Conservation (phyloP, 2,329 filamentous ascomycete genomes). For the Xylariales sp. region DNA sequence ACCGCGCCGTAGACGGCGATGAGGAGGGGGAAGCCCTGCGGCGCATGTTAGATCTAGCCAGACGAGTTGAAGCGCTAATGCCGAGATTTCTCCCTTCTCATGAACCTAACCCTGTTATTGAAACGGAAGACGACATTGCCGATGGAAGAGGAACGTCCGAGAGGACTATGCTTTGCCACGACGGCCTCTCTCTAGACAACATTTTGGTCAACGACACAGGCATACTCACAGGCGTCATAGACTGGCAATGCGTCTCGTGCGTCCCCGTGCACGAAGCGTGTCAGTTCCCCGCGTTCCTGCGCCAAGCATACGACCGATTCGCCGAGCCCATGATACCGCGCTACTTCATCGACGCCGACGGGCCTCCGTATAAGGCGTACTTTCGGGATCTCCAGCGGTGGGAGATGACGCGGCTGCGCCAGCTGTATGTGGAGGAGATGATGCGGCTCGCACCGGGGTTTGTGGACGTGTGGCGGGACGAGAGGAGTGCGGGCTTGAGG, state of each 20-base stretch:
- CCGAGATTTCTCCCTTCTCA: constrained; percentile 34
- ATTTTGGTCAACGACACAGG: constrained; percentile 51
- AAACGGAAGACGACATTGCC: constrained; percentile 10
- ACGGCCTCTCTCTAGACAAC: constrained; percentile 50
- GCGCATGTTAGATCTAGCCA: constrained; percentile 38
- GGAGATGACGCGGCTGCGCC: constrained; percentile 45
- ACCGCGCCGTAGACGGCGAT: constrained; percentile 2
- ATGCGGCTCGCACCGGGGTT: constrained; percentile 39
- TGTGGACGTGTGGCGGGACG: constrained; percentile 37
- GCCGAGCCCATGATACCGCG: constrained; percentile 28
- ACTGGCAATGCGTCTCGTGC: constrained; percentile 51
- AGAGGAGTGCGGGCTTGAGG: constrained; percentile 30
- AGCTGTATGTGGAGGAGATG: constrained; percentile 45
- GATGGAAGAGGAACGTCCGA: constrained; percentile 18
- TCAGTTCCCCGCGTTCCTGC: constrained; percentile 49
- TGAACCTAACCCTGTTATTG: neutral
- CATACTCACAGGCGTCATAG: constrained; percentile 48
- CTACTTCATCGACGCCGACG: constrained; percentile 23
- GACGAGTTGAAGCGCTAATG: constrained; percentile 40
- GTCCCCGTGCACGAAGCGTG: constrained; percentile 49
- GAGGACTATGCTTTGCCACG: constrained; percentile 49
- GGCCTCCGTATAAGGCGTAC: constrained; percentile 32
- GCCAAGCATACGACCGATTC: constrained; percentile 40
- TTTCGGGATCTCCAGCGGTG: constrained; percentile 37
- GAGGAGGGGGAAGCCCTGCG: constrained; percentile 33